Evolutionary conservation across 805 yeast genomes (phyloP).

Genomic region (Kazachstania bromeliacearum): DNA sequence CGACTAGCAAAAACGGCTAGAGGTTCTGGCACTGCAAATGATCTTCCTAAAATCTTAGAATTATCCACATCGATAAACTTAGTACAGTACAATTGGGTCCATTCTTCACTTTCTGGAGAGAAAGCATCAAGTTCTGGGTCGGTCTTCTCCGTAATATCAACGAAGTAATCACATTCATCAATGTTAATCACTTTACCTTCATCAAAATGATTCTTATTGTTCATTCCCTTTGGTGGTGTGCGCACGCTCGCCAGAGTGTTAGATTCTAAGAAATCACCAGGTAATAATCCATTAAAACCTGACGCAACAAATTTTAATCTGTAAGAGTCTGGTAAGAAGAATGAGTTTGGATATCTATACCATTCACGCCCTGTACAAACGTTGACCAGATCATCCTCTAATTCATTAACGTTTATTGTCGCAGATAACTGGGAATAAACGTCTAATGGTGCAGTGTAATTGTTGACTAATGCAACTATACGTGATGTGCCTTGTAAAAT

Average conservation of each 20-base stretch:
- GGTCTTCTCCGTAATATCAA: constrained; percentile 53
- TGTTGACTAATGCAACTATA: constrained; percentile 48
- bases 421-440: constrained; percentile 36
- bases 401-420: not conserved
- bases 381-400: constrained; percentile 29
- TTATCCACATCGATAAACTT: constrained; percentile 43
- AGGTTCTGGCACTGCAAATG: constrained; percentile 43
- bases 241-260: constrained; percentile 34
- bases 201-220: constrained; percentile 63
- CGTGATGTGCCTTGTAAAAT: constrained; percentile 37
- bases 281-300: constrained; percentile 80
- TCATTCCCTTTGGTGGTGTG: constrained; percentile 54
- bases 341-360: constrained; percentile 87
- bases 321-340: constrained; percentile 57
- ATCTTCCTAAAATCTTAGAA: constrained; percentile 46
- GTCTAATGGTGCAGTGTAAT: constrained; percentile 65
- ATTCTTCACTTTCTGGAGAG: constrained; percentile 24
- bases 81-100: constrained; percentile 43
- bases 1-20: constrained; percentile 20
- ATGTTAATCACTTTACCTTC: constrained; percentile 42
- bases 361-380: constrained; percentile 93
- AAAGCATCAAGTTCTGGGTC: constrained; percentile 37
- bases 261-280: constrained; percentile 69
- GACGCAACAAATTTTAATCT: constrained; percentile 61
- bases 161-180: constrained; percentile 53